Base-by-base conservation (phyloP, 2,329 filamentous ascomycete species). In the Pseudocercospora cruenta region DNA sequence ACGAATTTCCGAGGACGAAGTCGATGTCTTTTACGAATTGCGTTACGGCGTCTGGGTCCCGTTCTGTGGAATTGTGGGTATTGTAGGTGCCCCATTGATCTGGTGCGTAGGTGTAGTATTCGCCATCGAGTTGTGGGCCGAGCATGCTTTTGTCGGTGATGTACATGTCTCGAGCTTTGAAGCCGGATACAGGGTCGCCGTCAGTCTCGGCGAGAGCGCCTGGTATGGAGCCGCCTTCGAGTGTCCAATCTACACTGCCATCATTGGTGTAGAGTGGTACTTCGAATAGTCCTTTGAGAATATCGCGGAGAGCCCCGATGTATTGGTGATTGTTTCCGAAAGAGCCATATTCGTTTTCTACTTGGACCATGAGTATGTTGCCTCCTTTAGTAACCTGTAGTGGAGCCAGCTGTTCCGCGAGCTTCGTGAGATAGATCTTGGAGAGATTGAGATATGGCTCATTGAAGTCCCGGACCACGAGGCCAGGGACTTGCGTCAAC, bases 291-390 rank as follows among this genome's bases (percentile, higher is more conserved):
- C 65, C 70, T 6, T 68, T 74, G n/a, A 85, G 73, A 6, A 83
- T 80, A 60, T 83, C 79, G 7, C 79, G 73, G 24, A 84, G 53
- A 0, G 77, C 77, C 4, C 71, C 68, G 5, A 79, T 82, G 67
- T 86, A 85, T 1, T 72, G 70, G 61, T 84, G 81, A 63, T 85
- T 77, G 4, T 74, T 74, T 16, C 81, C 83, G 54, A 81, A 85
- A 22, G 79, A 82, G 0, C 84, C 83, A 63, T 85, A 86, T 67
- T 85, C 82, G 60, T 85, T 84, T 70, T 85, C 83, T 8, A 84
- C 76, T 71, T 85, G 83, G 0, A 82, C 77, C 82, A 84, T 84
- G 21, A 85, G 69, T n/a, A 85, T 76, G 2, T 82, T 81, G 0
- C 83, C 83, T 12, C 82, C 82, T 0, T 78, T 71, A 0, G 78